These are phyloP conservation scores for Globisporangium canariense DNA, from an alignment of 352 stramenopile species.

Conservation along the genomic window DNA sequence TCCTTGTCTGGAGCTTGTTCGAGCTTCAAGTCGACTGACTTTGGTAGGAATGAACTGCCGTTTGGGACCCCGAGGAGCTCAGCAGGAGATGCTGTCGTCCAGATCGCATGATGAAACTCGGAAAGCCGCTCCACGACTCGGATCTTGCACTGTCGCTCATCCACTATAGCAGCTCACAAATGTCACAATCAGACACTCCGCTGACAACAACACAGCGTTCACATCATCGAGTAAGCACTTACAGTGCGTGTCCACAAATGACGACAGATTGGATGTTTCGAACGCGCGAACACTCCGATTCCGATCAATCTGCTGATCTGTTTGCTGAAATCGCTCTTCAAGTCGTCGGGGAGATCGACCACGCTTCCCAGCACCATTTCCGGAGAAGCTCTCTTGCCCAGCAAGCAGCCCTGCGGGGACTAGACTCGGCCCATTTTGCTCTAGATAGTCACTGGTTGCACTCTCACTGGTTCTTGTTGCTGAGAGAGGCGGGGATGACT, in stretches of 20 bases:
- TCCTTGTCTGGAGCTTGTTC: neutral
- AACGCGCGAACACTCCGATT: conserved; percentile 4
- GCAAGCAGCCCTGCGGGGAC: neutral
- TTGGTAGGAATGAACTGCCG: conserved; percentile 5
- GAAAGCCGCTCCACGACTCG: conserved; percentile 79
- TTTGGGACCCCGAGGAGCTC: conserved; percentile 9
- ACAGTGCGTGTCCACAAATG: conserved; percentile 71
- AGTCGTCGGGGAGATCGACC: conserved; percentile 31
- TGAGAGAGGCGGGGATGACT: conserved; percentile 22
- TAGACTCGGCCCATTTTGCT: neutral
- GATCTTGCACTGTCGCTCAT: conserved; percentile 87
- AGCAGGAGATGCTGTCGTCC: conserved; percentile 33
- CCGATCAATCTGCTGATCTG: neutral
- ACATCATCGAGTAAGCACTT: conserved; percentile 15
- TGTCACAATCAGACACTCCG: neutral
- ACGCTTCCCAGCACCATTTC: conserved; percentile 55
- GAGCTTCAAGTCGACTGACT: neutral
- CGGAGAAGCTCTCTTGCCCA: neutral
- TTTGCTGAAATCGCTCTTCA: neutral
- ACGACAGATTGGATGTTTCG: conserved; percentile 42
- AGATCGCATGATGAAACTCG: conserved; percentile 81
- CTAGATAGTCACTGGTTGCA: neutral
- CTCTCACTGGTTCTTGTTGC: neutral
- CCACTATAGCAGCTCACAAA: conserved; percentile 44
- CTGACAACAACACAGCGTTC: neutral